Evolutionary conservation across 176 grass and related monocot species (phyloP), one percentile per base, ranked within the genome.

Genomic region (Cenchrus fungigraminus): DNA sequence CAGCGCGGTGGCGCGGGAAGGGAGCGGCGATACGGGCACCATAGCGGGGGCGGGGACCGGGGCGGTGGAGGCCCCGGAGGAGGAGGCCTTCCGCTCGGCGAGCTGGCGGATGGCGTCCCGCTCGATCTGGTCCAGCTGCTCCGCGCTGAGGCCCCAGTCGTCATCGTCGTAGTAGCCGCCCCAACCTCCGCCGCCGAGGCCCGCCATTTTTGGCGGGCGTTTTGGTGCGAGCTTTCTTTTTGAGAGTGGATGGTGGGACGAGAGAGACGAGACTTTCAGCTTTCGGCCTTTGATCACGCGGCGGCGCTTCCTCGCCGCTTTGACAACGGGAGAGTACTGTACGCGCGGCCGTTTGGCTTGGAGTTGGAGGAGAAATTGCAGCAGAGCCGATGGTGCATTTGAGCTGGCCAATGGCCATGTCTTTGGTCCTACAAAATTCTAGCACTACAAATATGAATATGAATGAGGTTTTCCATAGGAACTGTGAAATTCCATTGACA

Each of bases 101-200:
- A 98, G 82, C 78, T 90, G 87, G 65, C 89, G 85, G 67, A 90
- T 91, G 88, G 96, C 93, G 28, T 98, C 93, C 89, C 77, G 74
- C 85, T 98, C 96, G 12, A 98, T 68, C 75, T 90, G 86, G 96
- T 91, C 93, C 83, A 92, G 78, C 73, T 98, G 91, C 68, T 95
- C 91, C 87, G 83, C 87, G 56, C 85, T 95, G 56, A 98, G 81
- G 78, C 69, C 96, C 96, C 96, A 95, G 73, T 98, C 96, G 14
- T 92, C 92, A 13, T 85, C 73, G 67, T 90, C 89, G 46, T 74
- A 46, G 62, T 73, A 58, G 19, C 77, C 70, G 49, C 69, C 64
- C 57, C 85, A 71, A 44, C 10, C 42, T 78, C 46, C 72, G 59
- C 59, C 86, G 77, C 76, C 78, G 57, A 44, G 57, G 81, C 84